phyloP scores from a whole-genome alignment of 2,329 filamentous ascomycete genomes.

The Diplocarpon rosae region DNA sequence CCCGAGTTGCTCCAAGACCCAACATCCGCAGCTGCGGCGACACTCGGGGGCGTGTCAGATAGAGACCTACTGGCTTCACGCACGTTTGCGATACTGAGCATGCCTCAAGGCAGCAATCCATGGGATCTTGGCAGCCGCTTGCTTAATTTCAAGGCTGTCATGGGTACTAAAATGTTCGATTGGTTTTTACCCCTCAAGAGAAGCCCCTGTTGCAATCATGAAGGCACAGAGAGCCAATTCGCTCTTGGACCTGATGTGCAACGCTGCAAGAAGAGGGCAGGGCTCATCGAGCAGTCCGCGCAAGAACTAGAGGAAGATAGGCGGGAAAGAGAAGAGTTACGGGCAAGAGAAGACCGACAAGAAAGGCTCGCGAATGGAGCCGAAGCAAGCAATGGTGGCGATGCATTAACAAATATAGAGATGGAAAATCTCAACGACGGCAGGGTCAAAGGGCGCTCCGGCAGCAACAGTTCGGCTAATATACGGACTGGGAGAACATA shows the following conservation, averaged over 20 bases:
- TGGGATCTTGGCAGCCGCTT: constrained; percentile 62
- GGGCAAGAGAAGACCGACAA: too few species aligned
- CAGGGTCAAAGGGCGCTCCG: too few species aligned
- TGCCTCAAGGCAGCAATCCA: constrained; percentile 58
- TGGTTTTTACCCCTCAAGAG: constrained; percentile 71
- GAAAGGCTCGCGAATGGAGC: too few species aligned
- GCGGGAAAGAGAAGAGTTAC: too few species aligned
- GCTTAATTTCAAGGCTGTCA: constrained; percentile 66
- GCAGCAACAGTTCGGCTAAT: too few species aligned
- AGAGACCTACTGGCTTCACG: constrained; percentile 36
- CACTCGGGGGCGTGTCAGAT: too few species aligned
- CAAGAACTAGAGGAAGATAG: neutral
- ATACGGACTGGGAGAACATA: too few species aligned
- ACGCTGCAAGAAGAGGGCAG: constrained; percentile 35
- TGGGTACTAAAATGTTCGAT: constrained; percentile 60
- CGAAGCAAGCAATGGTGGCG: too few species aligned
- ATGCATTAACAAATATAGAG: too few species aligned
- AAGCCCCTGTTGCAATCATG: constrained; percentile 65
- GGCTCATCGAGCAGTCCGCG: constrained; percentile 6
- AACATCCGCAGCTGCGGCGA: too few species aligned
- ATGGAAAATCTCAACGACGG: too few species aligned
- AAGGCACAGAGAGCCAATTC: constrained; percentile 55
- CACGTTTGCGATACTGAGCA: constrained; percentile 70
- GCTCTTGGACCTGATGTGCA: constrained; percentile 50
- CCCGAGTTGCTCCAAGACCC: neutral